A percentile compares a stretch with the other conserved stretches of the same genome.
These are phyloP conservation scores for Xylaria sp. DNA, from an alignment of 2,329 filamentous ascomycete species.

Conservation along the genomic window DNA sequence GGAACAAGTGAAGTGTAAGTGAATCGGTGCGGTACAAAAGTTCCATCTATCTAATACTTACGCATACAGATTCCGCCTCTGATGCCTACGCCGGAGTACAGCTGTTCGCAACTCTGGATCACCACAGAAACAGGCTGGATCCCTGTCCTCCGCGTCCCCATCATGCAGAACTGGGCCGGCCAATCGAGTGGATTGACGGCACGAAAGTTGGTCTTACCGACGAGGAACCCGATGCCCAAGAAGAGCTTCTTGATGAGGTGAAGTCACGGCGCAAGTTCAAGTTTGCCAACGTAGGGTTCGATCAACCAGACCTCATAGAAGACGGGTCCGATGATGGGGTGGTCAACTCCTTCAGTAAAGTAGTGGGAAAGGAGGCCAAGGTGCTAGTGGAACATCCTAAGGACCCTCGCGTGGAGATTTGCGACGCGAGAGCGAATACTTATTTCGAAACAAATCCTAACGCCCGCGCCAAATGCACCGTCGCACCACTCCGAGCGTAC, in stretches of 20 bases:
- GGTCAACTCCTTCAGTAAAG: too few species aligned
- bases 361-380: background rate
- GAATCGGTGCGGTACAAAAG: too few species aligned
- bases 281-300: too few species aligned
- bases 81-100: constrained; percentile 77
- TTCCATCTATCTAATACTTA: constrained; percentile 21
- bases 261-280: background rate
- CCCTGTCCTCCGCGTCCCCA: constrained; percentile 67
- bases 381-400: constrained; percentile 25
- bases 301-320: too few species aligned
- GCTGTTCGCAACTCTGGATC: constrained; percentile 66
- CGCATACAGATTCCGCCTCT: constrained; percentile 61
- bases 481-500: constrained; percentile 50
- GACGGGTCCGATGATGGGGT: too few species aligned
- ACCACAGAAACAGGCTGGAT: constrained; percentile 57
- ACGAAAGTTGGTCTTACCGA: constrained; percentile 22
- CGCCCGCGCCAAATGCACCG: constrained; percentile 1
- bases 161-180: constrained; percentile 60
- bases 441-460: constrained; percentile 30
- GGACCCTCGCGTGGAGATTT: constrained; percentile 41
- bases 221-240: constrained; percentile 4
- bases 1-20: constrained; percentile 62
- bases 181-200: constrained; percentile 53
- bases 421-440: constrained; percentile 36
- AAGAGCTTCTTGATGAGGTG: constrained; percentile 23